A percentile compares a stretch with the other conserved stretches of the same genome.
These are phyloP conservation scores for Aspergillus tanneri DNA, from an alignment of 2,329 filamentous ascomycete genomes.

Conservation along the genomic window DNA sequence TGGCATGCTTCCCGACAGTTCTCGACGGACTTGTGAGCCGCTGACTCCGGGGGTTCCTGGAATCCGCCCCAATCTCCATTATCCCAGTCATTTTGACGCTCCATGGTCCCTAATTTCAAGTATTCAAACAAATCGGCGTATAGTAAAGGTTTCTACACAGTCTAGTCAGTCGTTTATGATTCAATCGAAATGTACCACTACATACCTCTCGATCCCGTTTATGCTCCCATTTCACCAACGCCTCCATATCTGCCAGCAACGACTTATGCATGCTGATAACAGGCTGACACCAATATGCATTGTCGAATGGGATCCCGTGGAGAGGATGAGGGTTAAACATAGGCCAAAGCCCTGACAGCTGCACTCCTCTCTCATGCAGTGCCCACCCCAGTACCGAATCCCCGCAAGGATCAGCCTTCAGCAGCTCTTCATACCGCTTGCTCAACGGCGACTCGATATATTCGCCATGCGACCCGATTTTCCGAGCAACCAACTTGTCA, in stretches of 20 bases:
- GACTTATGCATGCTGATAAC: conserved; percentile 53
- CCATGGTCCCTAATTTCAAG: conserved; percentile 21
- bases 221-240: conserved; percentile 48
- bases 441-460: conserved; percentile 42
- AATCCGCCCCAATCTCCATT: conserved; percentile 38
- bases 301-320: conserved; percentile 50
- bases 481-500: conserved; percentile 38
- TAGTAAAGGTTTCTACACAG: conserved; percentile 18
- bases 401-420: conserved; percentile 53
- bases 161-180: not conserved
- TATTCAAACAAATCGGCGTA: conserved; percentile 34
- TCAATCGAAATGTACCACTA: not conserved
- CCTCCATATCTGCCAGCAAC: conserved; percentile 48
- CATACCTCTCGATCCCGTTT: conserved; percentile 23
- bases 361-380: conserved; percentile 46
- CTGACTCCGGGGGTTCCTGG: conserved; percentile 25
- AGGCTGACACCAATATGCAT: conserved; percentile 54
- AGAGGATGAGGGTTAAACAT: conserved; percentile 52
- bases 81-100: conserved; percentile 30
- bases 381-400: conserved; percentile 54
- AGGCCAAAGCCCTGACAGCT: conserved; percentile 51
- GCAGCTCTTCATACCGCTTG: conserved; percentile 43
- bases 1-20: conserved; percentile 29
- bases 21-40: conserved; percentile 27
- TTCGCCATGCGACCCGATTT: conserved; percentile 28